Base-by-base conservation (phyloP, 305 asterid genomes). In the Solanum hybrid region DNA sequence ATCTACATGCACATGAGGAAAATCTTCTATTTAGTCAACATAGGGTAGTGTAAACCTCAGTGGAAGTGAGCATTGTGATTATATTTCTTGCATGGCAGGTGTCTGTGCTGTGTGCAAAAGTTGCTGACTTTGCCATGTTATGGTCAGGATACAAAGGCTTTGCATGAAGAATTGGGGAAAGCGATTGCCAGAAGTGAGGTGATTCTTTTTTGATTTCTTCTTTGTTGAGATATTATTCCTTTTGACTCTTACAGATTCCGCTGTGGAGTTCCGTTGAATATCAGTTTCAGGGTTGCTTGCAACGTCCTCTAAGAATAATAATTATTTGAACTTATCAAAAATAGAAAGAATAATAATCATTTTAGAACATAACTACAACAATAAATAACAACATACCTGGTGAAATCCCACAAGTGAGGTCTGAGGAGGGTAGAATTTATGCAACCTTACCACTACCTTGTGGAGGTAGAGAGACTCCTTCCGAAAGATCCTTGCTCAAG, bases 151-250 rank as follows among this genome's bases (percentile, higher is more conserved):
- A 89, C 98, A 27, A 94, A 93, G 81, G 95, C 93, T 90, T 93
- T 97, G 91, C 91, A 90, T 91, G 96, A 95, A 87, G 95, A 93
- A 51, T 89, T 96, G 97, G 91, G 91, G 89, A 94, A 93, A 88
- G 98, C 96, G 88, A 94, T 97, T 87, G 92, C 95, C 88, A 94
- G 94, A 92, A 93, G 95, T 46, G 94, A 96, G 99, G 99, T 97
- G 94, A 90, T 66, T 77, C 29, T 64, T 87, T 69, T 37, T 78
- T 51, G 26, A 86, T 37, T 51, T 90, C 60, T 85, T 79, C 79
- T 42, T 77, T 77, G 40, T 77, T 51, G n/a, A 14, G 29, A 24
- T 71, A 34, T 76, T 89, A 26, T 81, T n/a, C 75, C 22, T 31
- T 64, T 34, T 79, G 32, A 82, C 89, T 34, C 89, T 85, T 73